Conservation (phyloP, 2,329 filamentous ascomycete species). For the Madurella mycetomatis region DNA sequence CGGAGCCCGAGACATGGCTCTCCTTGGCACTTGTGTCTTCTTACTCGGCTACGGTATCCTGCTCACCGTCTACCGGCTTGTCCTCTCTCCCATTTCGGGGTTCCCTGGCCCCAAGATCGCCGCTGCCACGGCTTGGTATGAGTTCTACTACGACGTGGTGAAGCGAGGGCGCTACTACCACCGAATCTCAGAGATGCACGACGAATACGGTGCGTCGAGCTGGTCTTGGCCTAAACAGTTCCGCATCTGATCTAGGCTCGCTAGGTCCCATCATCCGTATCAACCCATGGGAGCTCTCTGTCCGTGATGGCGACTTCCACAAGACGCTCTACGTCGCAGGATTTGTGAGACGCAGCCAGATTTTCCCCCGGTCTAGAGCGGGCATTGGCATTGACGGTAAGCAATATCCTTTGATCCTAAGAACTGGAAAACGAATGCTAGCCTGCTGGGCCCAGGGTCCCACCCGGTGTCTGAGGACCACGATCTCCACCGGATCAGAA, state of each 20-base stretch:
- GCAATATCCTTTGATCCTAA: background rate
- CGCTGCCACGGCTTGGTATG: slow-evolving; percentile 56
- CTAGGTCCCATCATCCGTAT: slow-evolving; percentile 29
- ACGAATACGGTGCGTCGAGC: slow-evolving; percentile 55
- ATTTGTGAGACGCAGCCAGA: slow-evolving; percentile 6
- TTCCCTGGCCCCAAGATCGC: slow-evolving; percentile 61
- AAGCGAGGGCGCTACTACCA: slow-evolving; percentile 62
- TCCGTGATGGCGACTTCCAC: slow-evolving; percentile 30
- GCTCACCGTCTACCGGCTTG: slow-evolving; percentile 51
- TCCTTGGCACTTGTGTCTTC: no score
- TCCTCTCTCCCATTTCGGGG: slow-evolving; percentile 58
- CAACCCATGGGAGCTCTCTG: slow-evolving; percentile 30
- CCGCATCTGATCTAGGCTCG: slow-evolving; percentile 14
- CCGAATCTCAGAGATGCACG: slow-evolving; percentile 64
- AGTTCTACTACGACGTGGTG: slow-evolving; percentile 67
- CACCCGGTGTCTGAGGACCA: slow-evolving; percentile 8
- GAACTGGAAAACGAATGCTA: background rate
- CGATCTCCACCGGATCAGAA: slow-evolving; percentile 5
- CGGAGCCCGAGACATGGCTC: no score
- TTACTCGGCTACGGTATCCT: no score
- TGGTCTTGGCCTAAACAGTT: background rate
- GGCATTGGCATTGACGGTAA: slow-evolving; percentile 16
- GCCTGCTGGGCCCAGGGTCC: background rate
- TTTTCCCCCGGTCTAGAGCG: slow-evolving; percentile 8
- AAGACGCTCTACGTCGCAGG: slow-evolving; percentile 26